Percentiles rank a stretch among this genome's conserved stretches.
phyloP scores from a whole-genome alignment of 2,329 filamentous ascomycete species.

The Pochonia chlamydosporia region DNA sequence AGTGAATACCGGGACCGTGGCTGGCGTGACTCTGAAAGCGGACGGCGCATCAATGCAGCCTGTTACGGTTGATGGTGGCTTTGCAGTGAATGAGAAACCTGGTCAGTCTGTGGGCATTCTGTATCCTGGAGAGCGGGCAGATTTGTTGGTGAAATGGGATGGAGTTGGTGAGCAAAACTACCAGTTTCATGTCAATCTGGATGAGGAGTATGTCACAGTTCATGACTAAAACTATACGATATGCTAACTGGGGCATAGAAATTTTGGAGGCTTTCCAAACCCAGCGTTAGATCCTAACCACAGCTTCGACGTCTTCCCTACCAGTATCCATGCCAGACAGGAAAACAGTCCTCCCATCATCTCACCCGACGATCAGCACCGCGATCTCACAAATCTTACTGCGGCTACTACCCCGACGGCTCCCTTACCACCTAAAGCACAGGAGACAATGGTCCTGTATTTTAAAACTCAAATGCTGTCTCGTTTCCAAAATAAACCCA shows the following conservation, averaged over 20 bases:
- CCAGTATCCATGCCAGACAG: not conserved
- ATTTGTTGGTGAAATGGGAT: slow-evolving; percentile 15
- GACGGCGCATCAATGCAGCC: slow-evolving; percentile 16
- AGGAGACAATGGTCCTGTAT: slow-evolving; percentile 18
- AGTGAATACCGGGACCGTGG: slow-evolving; percentile 18
- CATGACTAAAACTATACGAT: not conserved
- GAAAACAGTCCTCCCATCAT: not conserved
- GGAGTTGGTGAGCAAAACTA: not conserved
- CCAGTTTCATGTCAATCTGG: slow-evolving; percentile 17
- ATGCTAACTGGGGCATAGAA: slow-evolving; percentile 9
- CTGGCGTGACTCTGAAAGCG: slow-evolving; percentile 14
- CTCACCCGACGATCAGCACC: slow-evolving; percentile 1
- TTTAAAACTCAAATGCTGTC: slow-evolving; percentile 18
- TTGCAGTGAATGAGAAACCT: slow-evolving; percentile 8
- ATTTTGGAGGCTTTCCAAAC: slow-evolving; percentile 16
- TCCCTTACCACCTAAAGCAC: slow-evolving; percentile 6
- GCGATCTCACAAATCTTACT: slow-evolving; percentile 8
- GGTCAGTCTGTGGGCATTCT: slow-evolving; percentile 16
- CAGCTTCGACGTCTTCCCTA: slow-evolving; percentile 10
- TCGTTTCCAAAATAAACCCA: slow-evolving; percentile 15
- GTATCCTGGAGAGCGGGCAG: slow-evolving; percentile 19
- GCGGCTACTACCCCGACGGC: not conserved
- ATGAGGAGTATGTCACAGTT: slow-evolving; percentile 16
- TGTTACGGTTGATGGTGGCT: slow-evolving; percentile 16
- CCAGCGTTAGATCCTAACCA: slow-evolving; percentile 15